Evolutionary conservation across 164 flowering plant genomes (phyloP), one percentile per base, ranked within the genome.

Genomic region (Echeveria elegans): DNA sequence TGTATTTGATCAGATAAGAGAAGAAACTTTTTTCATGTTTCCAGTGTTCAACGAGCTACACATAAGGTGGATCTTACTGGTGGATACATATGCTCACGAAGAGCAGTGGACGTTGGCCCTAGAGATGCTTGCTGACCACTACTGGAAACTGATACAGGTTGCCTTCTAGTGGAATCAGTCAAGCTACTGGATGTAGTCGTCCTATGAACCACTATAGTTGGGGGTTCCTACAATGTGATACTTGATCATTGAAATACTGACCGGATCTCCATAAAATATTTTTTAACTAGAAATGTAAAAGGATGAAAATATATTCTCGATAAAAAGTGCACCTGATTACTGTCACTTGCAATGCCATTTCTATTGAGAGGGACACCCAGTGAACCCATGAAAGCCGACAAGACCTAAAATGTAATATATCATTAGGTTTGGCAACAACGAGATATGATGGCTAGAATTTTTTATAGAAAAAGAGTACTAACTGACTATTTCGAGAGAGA

Each of bases 371-470:
- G 19, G 16, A 84, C 34, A 69, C 97, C 97, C 72, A 91, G 67
- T 62, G 98, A 88, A 66, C 84, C 77, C 11, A 94, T 86, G 71
- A 93, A 84, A 72, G 95, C 86, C 16, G 98, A 88, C 28, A 94
- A 74, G 71, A 90, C 76, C 97, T 94, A 83, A 40, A 26, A 23
- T 63, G 43, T 32, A 24, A 66, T 4, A 59, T 41, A 40, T 24
- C 11, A n/a, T 34, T 4, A 28, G 32, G 32, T 52, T 24, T 48
- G 24, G 24, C 24, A 12, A 15, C 31, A 26, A 29, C 18, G 11
- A 26, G 18, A 43, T 1, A 56, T 26, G 61, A 12, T n/a, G n/a
- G n/a, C n/a, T n/a, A n/a, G n/a, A n/a, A n/a, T n/a, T n/a, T n/a
- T n/a, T n/a, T n/a, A n/a, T n/a, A n/a, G n/a, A 56, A 14, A 56